phyloP scores from a whole-genome alignment of 2,329 filamentous ascomycete genomes.

The Penicillium sp. region DNA sequence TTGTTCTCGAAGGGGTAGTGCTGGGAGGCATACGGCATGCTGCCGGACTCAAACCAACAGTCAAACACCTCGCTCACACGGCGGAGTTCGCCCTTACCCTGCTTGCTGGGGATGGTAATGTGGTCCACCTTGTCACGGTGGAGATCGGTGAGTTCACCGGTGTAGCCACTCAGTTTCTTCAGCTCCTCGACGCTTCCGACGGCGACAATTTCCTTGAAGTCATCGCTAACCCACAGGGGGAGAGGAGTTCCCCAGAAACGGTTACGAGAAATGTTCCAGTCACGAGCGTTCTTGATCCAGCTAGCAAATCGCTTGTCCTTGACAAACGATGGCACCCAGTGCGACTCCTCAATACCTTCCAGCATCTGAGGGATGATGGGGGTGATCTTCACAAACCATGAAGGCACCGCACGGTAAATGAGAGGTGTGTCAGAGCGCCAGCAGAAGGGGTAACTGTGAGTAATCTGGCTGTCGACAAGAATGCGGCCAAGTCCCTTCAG shows the following conservation, averaged over 20 bases:
- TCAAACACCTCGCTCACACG: slow-evolving; percentile 90
- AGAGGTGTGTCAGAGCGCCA: slow-evolving; percentile 93
- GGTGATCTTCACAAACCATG: slow-evolving; percentile 91
- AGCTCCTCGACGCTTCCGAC: slow-evolving; percentile 84
- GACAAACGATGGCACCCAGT: slow-evolving; percentile 89
- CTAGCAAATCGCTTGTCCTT: slow-evolving; percentile 89
- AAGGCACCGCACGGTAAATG: slow-evolving; percentile 88
- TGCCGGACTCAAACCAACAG: slow-evolving; percentile 96
- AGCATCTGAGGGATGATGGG: slow-evolving; percentile 85
- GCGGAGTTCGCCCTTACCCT: slow-evolving; percentile 80
- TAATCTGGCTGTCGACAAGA: slow-evolving; percentile 82
- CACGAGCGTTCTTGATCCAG: slow-evolving; percentile 88
- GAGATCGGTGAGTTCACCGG: slow-evolving; percentile 80
- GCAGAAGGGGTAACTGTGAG: slow-evolving; percentile 92
- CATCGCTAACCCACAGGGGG: slow-evolving; percentile 88
- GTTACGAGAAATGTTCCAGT: slow-evolving; percentile 95
- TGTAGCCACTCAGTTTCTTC: slow-evolving; percentile 81
- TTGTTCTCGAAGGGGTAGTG: slow-evolving; percentile 93
- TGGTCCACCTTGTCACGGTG: slow-evolving; percentile 92
- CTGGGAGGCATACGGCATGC: slow-evolving; percentile 89
- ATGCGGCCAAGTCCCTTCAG: slow-evolving; percentile 76
- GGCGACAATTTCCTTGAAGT: slow-evolving; percentile 83
- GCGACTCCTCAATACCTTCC: slow-evolving; percentile 83
- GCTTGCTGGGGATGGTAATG: slow-evolving; percentile 89
- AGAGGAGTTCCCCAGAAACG: slow-evolving; percentile 95